Evolutionary conservation across 2,329 filamentous ascomycete genomes (phyloP).

Genomic region (Paecilomyces fulvus): DNA sequence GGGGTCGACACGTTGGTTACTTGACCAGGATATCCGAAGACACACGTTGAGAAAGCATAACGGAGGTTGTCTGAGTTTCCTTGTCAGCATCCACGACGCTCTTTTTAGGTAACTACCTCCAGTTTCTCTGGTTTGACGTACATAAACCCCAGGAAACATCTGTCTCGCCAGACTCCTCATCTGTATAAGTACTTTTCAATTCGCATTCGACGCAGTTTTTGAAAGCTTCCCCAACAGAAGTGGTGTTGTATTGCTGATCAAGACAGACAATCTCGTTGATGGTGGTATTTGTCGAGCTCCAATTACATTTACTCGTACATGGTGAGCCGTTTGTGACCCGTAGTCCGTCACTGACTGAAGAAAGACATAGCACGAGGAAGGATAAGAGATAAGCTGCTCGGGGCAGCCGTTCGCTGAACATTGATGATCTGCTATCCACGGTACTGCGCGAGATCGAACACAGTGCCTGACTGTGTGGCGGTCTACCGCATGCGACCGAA

Average conservation of each 20-base stretch:
- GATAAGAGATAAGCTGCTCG: slow-evolving; percentile 4
- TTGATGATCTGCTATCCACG: neutral
- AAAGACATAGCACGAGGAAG: slow-evolving; percentile 13
- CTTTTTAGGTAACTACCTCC: neutral
- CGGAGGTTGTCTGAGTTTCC: slow-evolving; percentile 35
- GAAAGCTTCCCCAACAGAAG: slow-evolving; percentile 26
- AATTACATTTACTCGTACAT: slow-evolving; percentile 25
- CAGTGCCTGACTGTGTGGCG: neutral
- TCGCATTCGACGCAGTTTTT: slow-evolving; percentile 34
- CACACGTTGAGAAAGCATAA: slow-evolving; percentile 35
- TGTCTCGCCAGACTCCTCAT: slow-evolving; percentile 26
- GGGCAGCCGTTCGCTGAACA: neutral
- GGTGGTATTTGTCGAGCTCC: slow-evolving; percentile 28
- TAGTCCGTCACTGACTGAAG: slow-evolving; percentile 17
- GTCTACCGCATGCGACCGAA: neutral
- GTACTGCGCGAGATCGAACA: neutral
- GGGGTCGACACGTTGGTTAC: slow-evolving; percentile 33
- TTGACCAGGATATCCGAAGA: slow-evolving; percentile 32
- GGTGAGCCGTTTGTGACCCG: slow-evolving; percentile 30
- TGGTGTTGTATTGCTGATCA: slow-evolving; percentile 28
- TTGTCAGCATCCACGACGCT: slow-evolving; percentile 1
- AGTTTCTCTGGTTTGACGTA: slow-evolving; percentile 18
- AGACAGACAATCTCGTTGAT: slow-evolving; percentile 33
- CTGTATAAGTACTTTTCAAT: slow-evolving; percentile 30
- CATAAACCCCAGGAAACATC: slow-evolving; percentile 40